phyloP scores from a whole-genome alignment of 345 rosid species.

The Hypericum perforatum region DNA sequence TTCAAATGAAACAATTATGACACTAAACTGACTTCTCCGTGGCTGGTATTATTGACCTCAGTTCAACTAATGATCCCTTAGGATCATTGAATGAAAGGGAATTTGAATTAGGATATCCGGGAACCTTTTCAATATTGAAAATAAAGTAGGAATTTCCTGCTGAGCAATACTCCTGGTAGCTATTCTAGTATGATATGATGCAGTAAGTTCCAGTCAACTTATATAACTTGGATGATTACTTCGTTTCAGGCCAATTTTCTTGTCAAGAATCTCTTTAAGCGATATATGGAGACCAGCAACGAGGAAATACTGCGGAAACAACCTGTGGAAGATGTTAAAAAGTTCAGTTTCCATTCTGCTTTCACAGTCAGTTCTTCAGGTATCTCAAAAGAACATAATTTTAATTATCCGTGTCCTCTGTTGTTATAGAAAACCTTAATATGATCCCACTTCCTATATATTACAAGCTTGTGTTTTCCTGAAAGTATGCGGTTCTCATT shows the following conservation, averaged over 20 bases:
- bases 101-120: no score
- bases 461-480: conserved; percentile 7
- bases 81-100: no score
- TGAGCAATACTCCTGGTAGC: conserved; percentile 8
- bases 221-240: conserved; percentile 7
- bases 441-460: no score
- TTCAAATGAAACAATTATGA: no score
- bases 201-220: conserved; percentile 4
- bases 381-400: conserved; percentile 19
- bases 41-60: not conserved
- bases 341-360: conserved; percentile 75
- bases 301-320: conserved; percentile 49
- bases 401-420: not conserved
- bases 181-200: conserved; percentile 5
- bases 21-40: no score
- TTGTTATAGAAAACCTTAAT: not conserved
- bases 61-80: not conserved
- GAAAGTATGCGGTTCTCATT: conserved; percentile 19
- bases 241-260: conserved; percentile 58
- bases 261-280: conserved; percentile 83
- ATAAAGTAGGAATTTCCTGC: not conserved
- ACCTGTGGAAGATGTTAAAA: conserved; percentile 67
- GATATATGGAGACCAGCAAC: conserved; percentile 94
- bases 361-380: conserved; percentile 84
- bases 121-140: not conserved